Evolutionary conservation across 148 eudicot species (phyloP).

Genomic region (Salicornia ramosissima): DNA sequence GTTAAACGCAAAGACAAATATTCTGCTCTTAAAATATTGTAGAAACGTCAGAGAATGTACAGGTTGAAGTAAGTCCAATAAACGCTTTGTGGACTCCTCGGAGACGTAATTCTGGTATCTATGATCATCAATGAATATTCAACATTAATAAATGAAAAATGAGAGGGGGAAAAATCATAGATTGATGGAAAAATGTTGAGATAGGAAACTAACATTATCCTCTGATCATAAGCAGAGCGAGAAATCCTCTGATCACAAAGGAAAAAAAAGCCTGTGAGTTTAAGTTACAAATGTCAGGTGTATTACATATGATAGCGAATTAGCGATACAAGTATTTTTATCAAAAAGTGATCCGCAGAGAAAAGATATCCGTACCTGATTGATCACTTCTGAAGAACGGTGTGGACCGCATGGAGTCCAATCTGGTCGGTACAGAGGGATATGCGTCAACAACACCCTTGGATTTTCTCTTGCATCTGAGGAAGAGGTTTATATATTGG

Average conservation of each 20-base stretch:
- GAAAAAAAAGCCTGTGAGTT: constrained; percentile 32
- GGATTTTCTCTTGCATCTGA: constrained; percentile 44
- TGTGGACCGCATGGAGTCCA: constrained; percentile 76
- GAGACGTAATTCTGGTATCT: constrained; percentile 91
- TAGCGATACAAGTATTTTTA: not conserved
- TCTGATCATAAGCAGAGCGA: constrained; percentile 38
- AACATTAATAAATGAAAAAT: not conserved
- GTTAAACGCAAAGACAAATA: not conserved
- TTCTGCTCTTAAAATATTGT: not conserved
- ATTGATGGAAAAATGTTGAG: not conserved
- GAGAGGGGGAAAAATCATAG: not conserved
- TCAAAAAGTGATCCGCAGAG: no score
- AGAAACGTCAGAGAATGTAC: constrained; percentile 42
- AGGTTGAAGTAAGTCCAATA: constrained; percentile 65
- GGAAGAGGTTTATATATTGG: constrained; percentile 9
- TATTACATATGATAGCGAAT: not conserved
- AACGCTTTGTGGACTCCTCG: constrained; percentile 41
- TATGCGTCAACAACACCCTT: constrained; percentile 80
- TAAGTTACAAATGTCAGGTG: constrained; percentile 18
- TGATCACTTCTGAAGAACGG: constrained; percentile 70
- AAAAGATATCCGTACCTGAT: constrained; percentile 49
- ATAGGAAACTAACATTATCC: constrained; percentile 52
- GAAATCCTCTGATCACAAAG: constrained; percentile 61
- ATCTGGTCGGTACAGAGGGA: constrained; percentile 86
- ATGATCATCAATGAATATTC: constrained; percentile 24